Base-by-base conservation (phyloP, 306 rosid genomes). In the Rosa persica region DNA sequence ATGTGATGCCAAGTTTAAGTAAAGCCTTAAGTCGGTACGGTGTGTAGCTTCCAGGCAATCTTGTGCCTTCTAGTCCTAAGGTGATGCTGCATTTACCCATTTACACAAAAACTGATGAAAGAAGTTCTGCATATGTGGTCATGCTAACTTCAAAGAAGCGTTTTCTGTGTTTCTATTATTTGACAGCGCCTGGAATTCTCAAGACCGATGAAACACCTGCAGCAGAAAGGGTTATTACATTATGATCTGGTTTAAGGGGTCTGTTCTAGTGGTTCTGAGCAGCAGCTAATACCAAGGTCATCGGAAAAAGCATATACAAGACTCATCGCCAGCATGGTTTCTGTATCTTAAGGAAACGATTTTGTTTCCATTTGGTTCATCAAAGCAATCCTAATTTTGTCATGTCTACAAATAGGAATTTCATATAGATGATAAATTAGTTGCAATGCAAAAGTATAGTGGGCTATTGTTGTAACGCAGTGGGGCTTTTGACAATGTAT, bases 1-100 rank as follows among this genome's bases (percentile, higher is more conserved):
- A 95, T 64, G 99, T 95, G 42, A 95, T 95, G 99, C 99, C 97
- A 72, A 82, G 94, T 85, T 87, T 93, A 80, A 95, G 99, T 88
- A 93, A 89, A 76, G 98, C 98, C 65, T 75, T 95, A 81, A 91
- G 88, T 79, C 94, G 99, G 36, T 95, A 93, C 73, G 99, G 99
- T 67, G 94, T 88, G 57, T 92, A 78, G 82, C 84, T 75, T 78
- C n/a, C n/a, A 64, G 58, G 77, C 64, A 78, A 62, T 57, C 77
- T 71, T 9, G 27, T 67, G 81, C 81, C 78, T 61, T 61, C 46
- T 46, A 30, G 60, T 44, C 58, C 49, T 3, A 16, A 44, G 79
- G 79, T 75, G 46, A 61, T 19, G 60, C 70, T 44, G 30, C n/a
- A 5, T 75, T n/a, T 11, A 16, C 44, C 44, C 4, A 10, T 25